Evolutionary conservation across 2,329 filamentous ascomycete genomes (phyloP).

Genomic region (Botryotinia globosa): DNA sequence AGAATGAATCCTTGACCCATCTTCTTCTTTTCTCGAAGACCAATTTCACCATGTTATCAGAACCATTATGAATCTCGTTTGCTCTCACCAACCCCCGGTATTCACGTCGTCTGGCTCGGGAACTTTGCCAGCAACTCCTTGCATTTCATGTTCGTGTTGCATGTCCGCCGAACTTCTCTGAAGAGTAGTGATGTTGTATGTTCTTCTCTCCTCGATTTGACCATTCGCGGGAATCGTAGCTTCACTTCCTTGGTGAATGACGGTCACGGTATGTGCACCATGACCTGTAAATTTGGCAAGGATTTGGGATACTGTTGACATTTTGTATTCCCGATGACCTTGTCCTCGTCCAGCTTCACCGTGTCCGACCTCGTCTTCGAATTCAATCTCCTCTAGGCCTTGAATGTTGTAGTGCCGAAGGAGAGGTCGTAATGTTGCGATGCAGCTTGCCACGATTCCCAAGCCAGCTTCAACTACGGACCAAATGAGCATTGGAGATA

Average conservation of each 20-base stretch:
- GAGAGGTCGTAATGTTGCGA: slow-evolving; percentile 18
- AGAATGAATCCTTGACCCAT: not conserved
- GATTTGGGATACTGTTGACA: slow-evolving; percentile 19
- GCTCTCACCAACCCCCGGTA: slow-evolving; percentile 13
- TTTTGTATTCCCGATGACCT: not conserved
- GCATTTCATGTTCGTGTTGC: slow-evolving; percentile 12
- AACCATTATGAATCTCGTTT: not conserved
- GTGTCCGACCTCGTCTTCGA: not conserved
- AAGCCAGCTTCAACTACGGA: slow-evolving; percentile 17
- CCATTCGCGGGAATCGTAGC: not conserved
- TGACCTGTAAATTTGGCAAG: slow-evolving; percentile 6
- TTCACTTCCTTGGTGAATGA: slow-evolving; percentile 11
- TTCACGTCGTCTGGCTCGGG: slow-evolving; percentile 16
- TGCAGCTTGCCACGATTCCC: slow-evolving; percentile 16
- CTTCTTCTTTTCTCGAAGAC: not conserved
- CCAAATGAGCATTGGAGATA: slow-evolving; percentile 16
- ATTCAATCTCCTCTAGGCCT: slow-evolving; percentile 9
- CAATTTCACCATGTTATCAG: not conserved
- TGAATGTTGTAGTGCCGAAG: slow-evolving; percentile 12
- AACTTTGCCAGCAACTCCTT: slow-evolving; percentile 12
- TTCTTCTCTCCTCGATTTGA: slow-evolving; percentile 12
- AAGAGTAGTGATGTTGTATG: not conserved
- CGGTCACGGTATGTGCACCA: slow-evolving; percentile 17
- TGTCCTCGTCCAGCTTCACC: not conserved
- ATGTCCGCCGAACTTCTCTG: slow-evolving; percentile 13